These are phyloP conservation scores for Plasmodium gonderi DNA, from an alignment of 169 alveolate species.

Conservation along the genomic window DNA sequence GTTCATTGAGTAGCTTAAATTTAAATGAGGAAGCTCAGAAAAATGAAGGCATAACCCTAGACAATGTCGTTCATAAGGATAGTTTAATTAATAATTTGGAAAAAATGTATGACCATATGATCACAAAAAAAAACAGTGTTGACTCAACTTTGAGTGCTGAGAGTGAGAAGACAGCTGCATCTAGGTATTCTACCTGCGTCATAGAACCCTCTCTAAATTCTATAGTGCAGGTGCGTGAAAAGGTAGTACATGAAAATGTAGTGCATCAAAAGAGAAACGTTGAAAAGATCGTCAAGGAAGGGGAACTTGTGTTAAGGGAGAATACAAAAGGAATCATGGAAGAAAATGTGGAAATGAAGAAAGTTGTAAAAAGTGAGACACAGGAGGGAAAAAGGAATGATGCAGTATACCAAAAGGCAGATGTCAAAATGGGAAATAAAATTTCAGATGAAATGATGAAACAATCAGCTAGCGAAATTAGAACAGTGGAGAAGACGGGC, in stretches of 20 bases:
- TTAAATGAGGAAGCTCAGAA: not conserved
- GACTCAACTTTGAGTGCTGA: conserved; percentile 30
- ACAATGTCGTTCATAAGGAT: not conserved
- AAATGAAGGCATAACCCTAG: not conserved
- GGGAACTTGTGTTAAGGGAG: not conserved
- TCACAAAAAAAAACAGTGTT: not conserved
- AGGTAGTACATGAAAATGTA: not conserved
- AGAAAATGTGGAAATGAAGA: not conserved
- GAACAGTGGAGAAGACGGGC: not conserved
- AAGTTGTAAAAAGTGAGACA: not conserved
- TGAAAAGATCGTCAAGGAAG: not conserved
- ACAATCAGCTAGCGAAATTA: not conserved
- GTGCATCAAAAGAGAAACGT: not conserved
- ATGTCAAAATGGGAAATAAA: not conserved
- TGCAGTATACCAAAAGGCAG: not conserved
- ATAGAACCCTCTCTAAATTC: not conserved
- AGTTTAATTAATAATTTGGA: conserved; percentile 7
- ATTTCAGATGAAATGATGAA: not conserved
- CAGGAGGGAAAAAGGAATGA: not conserved
- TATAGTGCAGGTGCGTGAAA: not conserved
- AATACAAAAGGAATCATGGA: not conserved
- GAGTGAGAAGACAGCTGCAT: conserved; percentile 1
- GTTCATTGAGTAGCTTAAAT: not conserved
- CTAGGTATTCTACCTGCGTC: not conserved
- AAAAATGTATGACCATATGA: conserved; percentile 17